Percentiles rank a stretch among this genome's conserved stretches.
Conservation (phyloP, 257 asterid species). For the Solanum chilense region DNA sequence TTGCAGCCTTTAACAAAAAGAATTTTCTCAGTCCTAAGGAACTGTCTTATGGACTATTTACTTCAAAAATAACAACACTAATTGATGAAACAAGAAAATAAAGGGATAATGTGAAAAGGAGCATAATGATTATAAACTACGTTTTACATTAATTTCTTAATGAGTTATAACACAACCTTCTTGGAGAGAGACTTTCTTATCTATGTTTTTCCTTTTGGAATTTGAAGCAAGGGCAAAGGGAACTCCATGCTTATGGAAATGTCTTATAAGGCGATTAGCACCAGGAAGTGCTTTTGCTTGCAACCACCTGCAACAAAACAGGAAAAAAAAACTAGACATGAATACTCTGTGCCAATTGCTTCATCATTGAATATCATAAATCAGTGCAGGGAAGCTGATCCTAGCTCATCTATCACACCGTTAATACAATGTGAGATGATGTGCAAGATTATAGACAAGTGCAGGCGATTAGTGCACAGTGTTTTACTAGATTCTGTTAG, state of each 20-base stretch:
- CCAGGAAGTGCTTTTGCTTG: conserved; percentile 81
- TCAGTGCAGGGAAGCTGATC: neutral
- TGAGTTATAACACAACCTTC: conserved; percentile 29
- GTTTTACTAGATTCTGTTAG: neutral
- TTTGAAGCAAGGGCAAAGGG: conserved; percentile 85
- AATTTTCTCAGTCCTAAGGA: neutral
- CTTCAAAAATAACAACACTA: neutral
- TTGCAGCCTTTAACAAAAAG: neutral
- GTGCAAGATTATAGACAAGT: neutral
- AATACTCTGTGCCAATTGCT: neutral
- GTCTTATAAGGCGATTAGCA: conserved; percentile 68
- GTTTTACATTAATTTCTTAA: neutral
- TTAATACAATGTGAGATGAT: neutral
- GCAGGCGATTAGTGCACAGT: neutral
- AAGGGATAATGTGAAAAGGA: neutral
- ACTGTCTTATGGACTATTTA: neutral
- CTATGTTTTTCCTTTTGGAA: conserved; percentile 46
- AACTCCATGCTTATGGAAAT: conserved; percentile 56
- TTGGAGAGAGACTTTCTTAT: conserved; percentile 48
- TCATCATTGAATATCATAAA: neutral
- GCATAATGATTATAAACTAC: neutral
- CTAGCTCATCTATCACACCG: neutral
- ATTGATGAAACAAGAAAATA: neutral
- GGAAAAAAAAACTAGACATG: neutral
- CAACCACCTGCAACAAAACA: conserved; percentile 45